Evolutionary conservation across 1,284 basidiomycete genomes (phyloP).

Genomic region (Grifola frondosa): DNA sequence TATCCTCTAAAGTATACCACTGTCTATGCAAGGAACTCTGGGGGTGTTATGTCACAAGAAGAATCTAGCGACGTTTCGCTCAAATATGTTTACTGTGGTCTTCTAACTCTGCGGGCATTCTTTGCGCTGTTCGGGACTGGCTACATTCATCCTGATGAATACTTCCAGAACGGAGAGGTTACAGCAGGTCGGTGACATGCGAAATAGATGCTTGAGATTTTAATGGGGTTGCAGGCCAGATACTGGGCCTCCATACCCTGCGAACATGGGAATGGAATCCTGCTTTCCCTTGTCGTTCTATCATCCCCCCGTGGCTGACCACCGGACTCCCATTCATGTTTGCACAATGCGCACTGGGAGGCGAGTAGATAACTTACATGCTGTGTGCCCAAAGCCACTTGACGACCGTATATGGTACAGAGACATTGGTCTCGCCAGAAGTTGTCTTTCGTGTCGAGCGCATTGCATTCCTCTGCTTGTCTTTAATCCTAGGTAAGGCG

Average conservation of each 20-base stretch:
- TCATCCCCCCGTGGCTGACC: constrained; percentile 34
- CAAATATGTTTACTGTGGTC: constrained; percentile 14
- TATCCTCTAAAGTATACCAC: too few relatives aligned
- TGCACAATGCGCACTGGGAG: constrained; percentile 17
- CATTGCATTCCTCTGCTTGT: constrained; percentile 31
- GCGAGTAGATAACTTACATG: constrained; percentile 27
- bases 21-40: too few relatives aligned
- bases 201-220: not conserved
- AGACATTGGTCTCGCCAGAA: constrained; percentile 16
- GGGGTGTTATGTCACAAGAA: too few relatives aligned
- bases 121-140: constrained; percentile 36
- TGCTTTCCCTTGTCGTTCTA: constrained; percentile 35
- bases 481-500: constrained; percentile 35
- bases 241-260: constrained; percentile 29
- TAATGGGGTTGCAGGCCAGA: constrained; percentile 22
- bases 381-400: too few relatives aligned
- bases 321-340: constrained; percentile 35
- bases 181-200: constrained; percentile 30
- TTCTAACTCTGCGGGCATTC: constrained; percentile 29
- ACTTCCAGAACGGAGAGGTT: constrained; percentile 43
- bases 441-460: constrained; percentile 33
- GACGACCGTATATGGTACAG: not conserved
- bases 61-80: too few relatives aligned
- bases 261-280: constrained; percentile 41
- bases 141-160: constrained; percentile 44